Conservation (phyloP, 2,329 filamentous ascomycete species). For the Diaporthe vaccinii region DNA sequence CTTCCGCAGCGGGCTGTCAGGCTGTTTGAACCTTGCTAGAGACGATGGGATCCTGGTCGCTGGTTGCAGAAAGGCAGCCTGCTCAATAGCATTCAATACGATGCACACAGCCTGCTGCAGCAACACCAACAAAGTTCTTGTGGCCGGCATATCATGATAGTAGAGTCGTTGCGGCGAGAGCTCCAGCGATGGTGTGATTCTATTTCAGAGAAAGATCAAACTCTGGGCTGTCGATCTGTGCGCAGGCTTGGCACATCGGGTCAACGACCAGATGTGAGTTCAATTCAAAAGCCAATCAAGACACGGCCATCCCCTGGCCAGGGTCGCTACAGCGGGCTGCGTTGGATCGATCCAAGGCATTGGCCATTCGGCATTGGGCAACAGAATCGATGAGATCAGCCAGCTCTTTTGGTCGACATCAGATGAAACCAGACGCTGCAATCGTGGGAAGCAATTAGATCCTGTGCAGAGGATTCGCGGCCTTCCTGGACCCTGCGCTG, state of each 20-base stretch:
- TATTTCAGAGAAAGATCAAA: conserved; percentile 12
- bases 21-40: not conserved
- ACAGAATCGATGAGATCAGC: not conserved
- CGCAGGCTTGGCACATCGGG: conserved; percentile 17
- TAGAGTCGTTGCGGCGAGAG: not conserved
- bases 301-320: not conserved
- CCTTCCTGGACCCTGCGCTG: conserved; percentile 4
- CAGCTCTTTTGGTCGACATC: not conserved
- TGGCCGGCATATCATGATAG: not conserved
- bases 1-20: not conserved
- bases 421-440: conserved; percentile 12
- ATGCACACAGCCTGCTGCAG: conserved; percentile 3
- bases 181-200: not conserved
- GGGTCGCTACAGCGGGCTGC: not conserved
- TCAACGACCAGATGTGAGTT: not conserved
- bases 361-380: not conserved
- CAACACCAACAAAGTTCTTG: not conserved
- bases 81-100: not conserved
- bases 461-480: conserved; percentile 1
- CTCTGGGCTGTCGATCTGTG: conserved; percentile 15
- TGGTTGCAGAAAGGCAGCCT: not conserved
- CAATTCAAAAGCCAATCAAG: conserved; percentile 19
- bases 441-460: not conserved
- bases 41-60: not conserved
- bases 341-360: not conserved